Base-by-base conservation (phyloP, 2,329 filamentous ascomycete genomes). In the Paraconiothyrium sp. region DNA sequence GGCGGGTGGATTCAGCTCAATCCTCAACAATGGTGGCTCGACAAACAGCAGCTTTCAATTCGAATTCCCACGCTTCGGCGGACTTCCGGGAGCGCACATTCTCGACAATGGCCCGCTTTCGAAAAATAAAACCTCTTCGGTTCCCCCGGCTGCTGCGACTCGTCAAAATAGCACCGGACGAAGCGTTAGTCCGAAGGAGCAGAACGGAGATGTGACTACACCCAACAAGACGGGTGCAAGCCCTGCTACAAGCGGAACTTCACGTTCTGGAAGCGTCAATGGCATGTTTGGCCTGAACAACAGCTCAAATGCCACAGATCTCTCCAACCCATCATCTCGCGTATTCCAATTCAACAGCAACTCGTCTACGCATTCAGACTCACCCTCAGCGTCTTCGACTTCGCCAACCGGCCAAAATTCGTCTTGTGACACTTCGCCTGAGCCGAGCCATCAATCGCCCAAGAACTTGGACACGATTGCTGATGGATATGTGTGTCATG, bases 61-160 rank as follows among this genome's bases (percentile, higher is more conserved):
- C 70, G 94, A 98, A 69, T 98, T 98, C 67, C 94, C 95, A 67
- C 94, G 92, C 75, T 98, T 99, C 72, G 95, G 95, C 50, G 86
- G 89, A 61, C 85, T 96, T 30, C 86, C 87, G 22, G 83, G 82
- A 32, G 79, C 82, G 4, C 84, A 85, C 63, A 80, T 87, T 13
- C 83, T 87, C 62, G 84, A 79, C 62, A 83, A 82, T 59, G 77
- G 80, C n/a, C 75, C 80, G 9, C 67, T 80, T 13, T 72, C 70
- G 35, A 73, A 71, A 68, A 72, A 68, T 30, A 78, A 78, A 59
- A 58, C 67, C 5, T 55, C 67, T 3, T 70, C 73, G 3, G 60
- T 65, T 4, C 69, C 74, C 1, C 67, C 71, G 11, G 68, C 44
- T 51, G 61, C 58, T 6, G 73, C 70, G 46, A 62, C 61, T 43